These are phyloP conservation scores for Solanum habrochaites DNA, from an alignment of 257 asterid genomes.

Conservation along the genomic window DNA sequence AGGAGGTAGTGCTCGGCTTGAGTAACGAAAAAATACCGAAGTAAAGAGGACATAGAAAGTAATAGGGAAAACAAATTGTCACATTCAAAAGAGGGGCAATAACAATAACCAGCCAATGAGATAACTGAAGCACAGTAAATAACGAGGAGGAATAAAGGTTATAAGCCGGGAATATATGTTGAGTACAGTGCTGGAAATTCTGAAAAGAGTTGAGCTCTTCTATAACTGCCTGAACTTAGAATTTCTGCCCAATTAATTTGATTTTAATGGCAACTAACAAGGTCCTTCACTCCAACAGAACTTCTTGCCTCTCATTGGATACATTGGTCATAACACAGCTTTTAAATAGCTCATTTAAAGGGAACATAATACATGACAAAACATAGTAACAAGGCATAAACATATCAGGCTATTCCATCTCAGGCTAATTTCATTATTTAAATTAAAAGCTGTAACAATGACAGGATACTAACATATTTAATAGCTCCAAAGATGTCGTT, in stretches of 20 bases:
- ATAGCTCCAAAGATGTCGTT: not conserved
- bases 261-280: not conserved
- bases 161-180: not conserved
- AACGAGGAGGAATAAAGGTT: not conserved
- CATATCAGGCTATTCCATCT: not conserved
- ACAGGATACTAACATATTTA: not conserved
- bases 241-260: not conserved
- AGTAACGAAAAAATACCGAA: not conserved
- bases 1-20: not conserved
- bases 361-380: not conserved
- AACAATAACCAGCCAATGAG: too few relatives aligned
- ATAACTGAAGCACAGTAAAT: too few relatives aligned
- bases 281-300: not conserved
- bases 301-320: not conserved
- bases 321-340: not conserved
- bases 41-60: not conserved
- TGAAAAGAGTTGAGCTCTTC: not conserved
- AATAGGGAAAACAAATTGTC: not conserved
- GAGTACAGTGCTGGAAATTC: not conserved
- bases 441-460: not conserved
- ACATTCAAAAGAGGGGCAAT: too few relatives aligned
- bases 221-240: not conserved
- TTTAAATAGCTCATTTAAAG: not conserved
- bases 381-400: not conserved
- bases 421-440: not conserved